phyloP scores from a whole-genome alignment of 371 early-diverging fungal genomes.

The Mucor irregularis region DNA sequence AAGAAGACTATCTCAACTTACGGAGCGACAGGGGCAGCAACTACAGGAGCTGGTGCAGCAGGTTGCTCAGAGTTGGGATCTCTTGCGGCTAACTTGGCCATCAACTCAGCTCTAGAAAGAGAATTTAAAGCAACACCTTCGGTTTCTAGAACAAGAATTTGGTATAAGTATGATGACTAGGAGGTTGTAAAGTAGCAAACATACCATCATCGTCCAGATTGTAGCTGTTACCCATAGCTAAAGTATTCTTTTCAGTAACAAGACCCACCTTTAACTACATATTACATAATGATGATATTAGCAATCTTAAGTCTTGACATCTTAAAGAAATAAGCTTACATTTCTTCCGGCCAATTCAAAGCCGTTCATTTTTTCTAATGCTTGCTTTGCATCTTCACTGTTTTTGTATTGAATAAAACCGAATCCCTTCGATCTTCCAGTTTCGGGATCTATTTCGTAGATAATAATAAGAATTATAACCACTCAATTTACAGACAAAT shows the following conservation, averaged over 20 bases:
- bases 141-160: conserved; percentile 45
- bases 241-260: conserved; percentile 67
- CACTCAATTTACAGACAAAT: neutral
- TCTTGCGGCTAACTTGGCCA: conserved; percentile 81
- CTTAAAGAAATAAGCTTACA: conserved; percentile 7
- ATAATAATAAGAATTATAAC: neutral
- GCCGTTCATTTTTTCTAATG: conserved; percentile 86
- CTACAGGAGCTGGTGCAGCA: neutral
- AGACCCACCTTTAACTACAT: conserved; percentile 83
- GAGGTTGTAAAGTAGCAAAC: neutral
- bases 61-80: conserved; percentile 19
- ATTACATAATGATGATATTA: neutral
- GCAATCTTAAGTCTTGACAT: no score
- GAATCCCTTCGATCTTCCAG: conserved; percentile 85
- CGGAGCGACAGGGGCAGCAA: conserved; percentile 14
- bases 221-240: conserved; percentile 22
- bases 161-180: neutral
- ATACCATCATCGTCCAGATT: conserved; percentile 62
- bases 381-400: conserved; percentile 78
- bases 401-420: conserved; percentile 84
- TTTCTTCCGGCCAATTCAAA: conserved; percentile 62
- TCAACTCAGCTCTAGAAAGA: conserved; percentile 78
- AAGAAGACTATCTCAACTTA: no score
- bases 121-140: conserved; percentile 73
- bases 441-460: conserved; percentile 60